Percentiles rank a stretch among this genome's conserved stretches.
Evolutionary conservation across 192 early-diverging fungal genomes (phyloP).

Genomic region (Coemansia sp.): DNA sequence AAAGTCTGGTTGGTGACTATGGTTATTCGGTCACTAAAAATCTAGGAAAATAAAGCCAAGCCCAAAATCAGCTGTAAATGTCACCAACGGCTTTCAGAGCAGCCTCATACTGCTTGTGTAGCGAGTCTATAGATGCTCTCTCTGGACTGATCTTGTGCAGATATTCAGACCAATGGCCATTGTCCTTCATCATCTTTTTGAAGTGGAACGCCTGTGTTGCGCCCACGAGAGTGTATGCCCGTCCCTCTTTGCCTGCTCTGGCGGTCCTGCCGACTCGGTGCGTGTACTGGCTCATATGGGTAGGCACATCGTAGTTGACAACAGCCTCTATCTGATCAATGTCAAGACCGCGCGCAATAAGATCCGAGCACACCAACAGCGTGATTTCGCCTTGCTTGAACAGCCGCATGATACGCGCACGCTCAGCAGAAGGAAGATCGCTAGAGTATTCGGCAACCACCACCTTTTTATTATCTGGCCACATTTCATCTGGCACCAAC

Average conservation of each 20-base stretch:
- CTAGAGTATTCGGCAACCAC: constrained; percentile 74
- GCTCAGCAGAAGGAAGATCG: constrained; percentile 64
- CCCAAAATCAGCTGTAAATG: constrained; percentile 15
- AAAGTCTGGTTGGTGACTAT: neutral
- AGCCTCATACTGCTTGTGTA: constrained; percentile 34
- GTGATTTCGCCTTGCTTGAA: constrained; percentile 70
- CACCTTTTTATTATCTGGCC: constrained; percentile 18
- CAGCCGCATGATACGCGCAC: constrained; percentile 60
- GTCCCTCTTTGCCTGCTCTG: constrained; percentile 81
- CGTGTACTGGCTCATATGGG: constrained; percentile 82
- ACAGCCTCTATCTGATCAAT: constrained; percentile 76
- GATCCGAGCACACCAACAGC: constrained; percentile 81
- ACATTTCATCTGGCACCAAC: constrained; percentile 18
- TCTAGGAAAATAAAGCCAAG: neutral
- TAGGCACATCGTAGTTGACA: constrained; percentile 85
- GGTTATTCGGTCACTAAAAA: no score
- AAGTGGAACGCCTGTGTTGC: constrained; percentile 69
- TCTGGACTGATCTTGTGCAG: constrained; percentile 59
- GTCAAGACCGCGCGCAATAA: constrained; percentile 89
- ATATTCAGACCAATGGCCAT: constrained; percentile 60
- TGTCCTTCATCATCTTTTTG: constrained; percentile 68
- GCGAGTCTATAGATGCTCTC: constrained; percentile 35
- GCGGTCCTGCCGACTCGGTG: constrained; percentile 92
- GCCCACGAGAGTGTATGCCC: constrained; percentile 74
- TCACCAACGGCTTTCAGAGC: constrained; percentile 30